These are phyloP conservation scores for Penicillium simplicissimum DNA, from an alignment of 495 filamentous ascomycete genomes.

Conservation along the genomic window DNA sequence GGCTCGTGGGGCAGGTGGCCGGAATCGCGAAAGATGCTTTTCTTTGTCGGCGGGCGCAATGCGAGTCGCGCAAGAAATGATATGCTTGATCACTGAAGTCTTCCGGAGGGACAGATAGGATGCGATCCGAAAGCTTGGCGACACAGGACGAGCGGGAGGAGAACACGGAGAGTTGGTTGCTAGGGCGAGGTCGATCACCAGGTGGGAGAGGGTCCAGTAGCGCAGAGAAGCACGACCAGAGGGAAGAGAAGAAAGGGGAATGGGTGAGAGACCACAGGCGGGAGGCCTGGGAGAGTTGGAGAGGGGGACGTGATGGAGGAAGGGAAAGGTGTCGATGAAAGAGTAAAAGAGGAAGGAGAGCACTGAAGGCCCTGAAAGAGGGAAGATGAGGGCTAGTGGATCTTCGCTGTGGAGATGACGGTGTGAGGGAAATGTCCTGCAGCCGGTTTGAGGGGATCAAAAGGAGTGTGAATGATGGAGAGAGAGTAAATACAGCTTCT, in stretches of 20 bases:
- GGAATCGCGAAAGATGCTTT: constrained; percentile 4
- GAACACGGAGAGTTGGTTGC: constrained; percentile 12
- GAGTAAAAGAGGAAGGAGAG: constrained; percentile 22
- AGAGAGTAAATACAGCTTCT: constrained; percentile 4
- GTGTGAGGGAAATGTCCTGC: constrained; percentile 12
- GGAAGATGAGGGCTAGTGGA: constrained; percentile 39
- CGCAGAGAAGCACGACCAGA: constrained; percentile 1
- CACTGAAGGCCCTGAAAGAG: constrained; percentile 18
- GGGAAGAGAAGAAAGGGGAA: constrained; percentile 5
- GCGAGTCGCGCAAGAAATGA: neutral
- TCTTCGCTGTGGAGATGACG: constrained; percentile 38
- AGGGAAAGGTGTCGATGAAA: constrained; percentile 9
- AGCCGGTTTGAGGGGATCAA: constrained; percentile 11
- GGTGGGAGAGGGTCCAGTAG: neutral
- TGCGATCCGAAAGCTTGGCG: neutral
- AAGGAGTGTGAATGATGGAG: constrained; percentile 1
- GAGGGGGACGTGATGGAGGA: constrained; percentile 22
- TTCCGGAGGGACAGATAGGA: neutral
- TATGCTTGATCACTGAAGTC: neutral
- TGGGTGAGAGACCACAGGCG: constrained; percentile 21
- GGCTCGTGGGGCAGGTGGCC: constrained; percentile 15
- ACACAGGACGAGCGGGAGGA: constrained; percentile 17
- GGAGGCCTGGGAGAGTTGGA: constrained; percentile 21
- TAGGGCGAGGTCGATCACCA: constrained; percentile 6
- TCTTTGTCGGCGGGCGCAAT: constrained; percentile 13